phyloP scores from a whole-genome alignment of 305 asterid species.

The Fraxinus baroniana region DNA sequence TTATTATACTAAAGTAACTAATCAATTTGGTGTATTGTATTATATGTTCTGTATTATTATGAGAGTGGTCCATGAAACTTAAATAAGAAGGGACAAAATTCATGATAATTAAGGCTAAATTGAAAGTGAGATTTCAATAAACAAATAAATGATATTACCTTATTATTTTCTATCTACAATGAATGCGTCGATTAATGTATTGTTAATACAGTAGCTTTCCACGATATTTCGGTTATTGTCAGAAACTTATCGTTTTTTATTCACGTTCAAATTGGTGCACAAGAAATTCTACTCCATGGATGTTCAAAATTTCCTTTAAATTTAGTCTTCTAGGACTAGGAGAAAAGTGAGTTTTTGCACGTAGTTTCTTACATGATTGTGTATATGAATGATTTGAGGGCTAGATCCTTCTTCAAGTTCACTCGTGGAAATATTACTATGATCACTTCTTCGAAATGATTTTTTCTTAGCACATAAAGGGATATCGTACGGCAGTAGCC shows the following conservation, averaged over 20 bases:
- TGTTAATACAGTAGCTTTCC: background rate
- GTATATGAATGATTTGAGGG: too few species aligned
- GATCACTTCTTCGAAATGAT: too few species aligned
- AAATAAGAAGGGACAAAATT: background rate
- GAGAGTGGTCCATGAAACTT: constrained; percentile 1
- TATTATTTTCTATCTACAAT: background rate
- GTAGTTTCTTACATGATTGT: too few species aligned
- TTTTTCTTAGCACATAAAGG: too few species aligned
- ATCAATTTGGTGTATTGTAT: constrained; percentile 11
- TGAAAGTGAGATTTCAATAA: background rate
- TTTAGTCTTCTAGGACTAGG: too few species aligned
- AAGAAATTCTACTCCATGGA: background rate
- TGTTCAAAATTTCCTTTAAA: too few species aligned
- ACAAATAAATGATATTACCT: background rate
- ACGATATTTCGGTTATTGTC: background rate
- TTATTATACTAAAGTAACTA: constrained; percentile 21
- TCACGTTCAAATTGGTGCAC: background rate
- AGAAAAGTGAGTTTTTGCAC: too few species aligned
- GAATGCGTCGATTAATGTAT: background rate
- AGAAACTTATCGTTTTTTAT: background rate
- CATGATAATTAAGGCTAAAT: background rate
- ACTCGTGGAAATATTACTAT: too few species aligned
- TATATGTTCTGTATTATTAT: background rate
- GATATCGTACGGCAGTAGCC: too few species aligned
- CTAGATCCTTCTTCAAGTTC: too few species aligned